A percentile compares a stretch with the other conserved stretches of the same genome.
Conservation (phyloP, 2,329 filamentous ascomycete genomes). For the Verticillium isaacii region DNA sequence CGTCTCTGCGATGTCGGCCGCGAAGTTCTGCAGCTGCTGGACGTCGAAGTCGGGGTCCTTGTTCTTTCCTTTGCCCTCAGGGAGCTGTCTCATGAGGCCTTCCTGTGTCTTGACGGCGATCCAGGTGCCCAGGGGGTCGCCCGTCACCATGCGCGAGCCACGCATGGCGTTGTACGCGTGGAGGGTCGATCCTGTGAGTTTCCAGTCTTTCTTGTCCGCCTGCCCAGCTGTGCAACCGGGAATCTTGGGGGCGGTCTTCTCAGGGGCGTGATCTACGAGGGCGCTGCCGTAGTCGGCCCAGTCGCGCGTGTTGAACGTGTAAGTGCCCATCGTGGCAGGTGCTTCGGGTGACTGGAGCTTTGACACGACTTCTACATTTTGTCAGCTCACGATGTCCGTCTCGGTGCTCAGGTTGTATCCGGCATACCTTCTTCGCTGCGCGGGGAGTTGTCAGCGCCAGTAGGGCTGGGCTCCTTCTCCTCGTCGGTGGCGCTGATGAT, state of each 20-base stretch:
- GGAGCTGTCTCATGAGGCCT: background rate
- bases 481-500: background rate
- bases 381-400: too few species aligned
- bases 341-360: background rate
- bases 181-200: conserved; percentile 19
- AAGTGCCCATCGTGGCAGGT: background rate
- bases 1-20: conserved; percentile 1
- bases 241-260: conserved; percentile 4
- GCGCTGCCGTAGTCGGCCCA: conserved; percentile 10
- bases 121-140: conserved; percentile 22
- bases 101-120: conserved; percentile 12
- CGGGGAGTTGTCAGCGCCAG: too few species aligned
- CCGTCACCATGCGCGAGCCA: conserved; percentile 17
- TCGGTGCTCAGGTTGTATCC: too few species aligned
- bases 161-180: conserved; percentile 28
- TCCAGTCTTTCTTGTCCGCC: conserved; percentile 12
- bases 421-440: too few species aligned
- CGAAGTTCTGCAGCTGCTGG: background rate
- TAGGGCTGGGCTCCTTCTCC: background rate
- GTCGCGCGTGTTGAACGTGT: conserved; percentile 3
- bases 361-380: background rate
- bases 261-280: conserved; percentile 6
- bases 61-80: background rate
- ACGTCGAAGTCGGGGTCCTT: conserved; percentile 1
- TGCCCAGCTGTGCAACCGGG: conserved; percentile 11